A percentile compares a stretch with the other conserved stretches of the same genome.
phyloP scores from a whole-genome alignment of 2,329 filamentous ascomycete genomes.

The Juglanconis sp. region DNA sequence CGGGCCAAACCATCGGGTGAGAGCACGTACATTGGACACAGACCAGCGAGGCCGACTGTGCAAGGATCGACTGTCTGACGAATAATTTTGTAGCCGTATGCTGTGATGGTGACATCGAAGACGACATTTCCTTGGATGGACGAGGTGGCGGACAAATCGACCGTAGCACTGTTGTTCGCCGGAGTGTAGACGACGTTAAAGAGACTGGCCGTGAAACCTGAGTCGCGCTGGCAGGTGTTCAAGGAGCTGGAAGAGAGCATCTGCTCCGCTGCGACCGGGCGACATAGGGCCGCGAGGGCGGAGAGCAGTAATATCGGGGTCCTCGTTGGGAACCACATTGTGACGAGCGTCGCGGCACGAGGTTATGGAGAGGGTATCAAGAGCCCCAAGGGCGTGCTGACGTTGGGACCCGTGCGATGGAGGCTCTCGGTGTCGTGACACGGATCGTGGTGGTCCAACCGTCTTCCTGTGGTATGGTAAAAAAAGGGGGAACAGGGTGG shows the following conservation, averaged over 20 bases:
- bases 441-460: constrained; percentile 13
- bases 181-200: constrained; percentile 84
- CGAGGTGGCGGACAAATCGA: constrained; percentile 78
- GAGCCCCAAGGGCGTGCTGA: constrained; percentile 6
- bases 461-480: constrained; percentile 6
- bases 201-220: constrained; percentile 79
- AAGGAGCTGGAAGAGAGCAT: constrained; percentile 80
- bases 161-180: constrained; percentile 66
- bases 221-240: constrained; percentile 79
- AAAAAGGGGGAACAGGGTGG: not conserved
- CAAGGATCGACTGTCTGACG: constrained; percentile 73
- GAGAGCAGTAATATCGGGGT: constrained; percentile 44
- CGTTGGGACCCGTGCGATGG: constrained; percentile 4
- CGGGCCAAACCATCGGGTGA: not conserved
- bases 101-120: constrained; percentile 72
- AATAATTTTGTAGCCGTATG: constrained; percentile 77
- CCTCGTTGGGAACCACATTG: constrained; percentile 46
- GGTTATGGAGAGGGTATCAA: not conserved
- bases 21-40: constrained; percentile 74
- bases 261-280: constrained; percentile 56
- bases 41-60: constrained; percentile 62
- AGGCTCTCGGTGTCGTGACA: not conserved
- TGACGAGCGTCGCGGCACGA: constrained; percentile 21
- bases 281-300: constrained; percentile 39
- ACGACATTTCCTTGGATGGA: constrained; percentile 77